Evolutionary conservation across 1,139 yeast genomes (phyloP).

Genomic region (Hyphopichia buzzinii): DNA sequence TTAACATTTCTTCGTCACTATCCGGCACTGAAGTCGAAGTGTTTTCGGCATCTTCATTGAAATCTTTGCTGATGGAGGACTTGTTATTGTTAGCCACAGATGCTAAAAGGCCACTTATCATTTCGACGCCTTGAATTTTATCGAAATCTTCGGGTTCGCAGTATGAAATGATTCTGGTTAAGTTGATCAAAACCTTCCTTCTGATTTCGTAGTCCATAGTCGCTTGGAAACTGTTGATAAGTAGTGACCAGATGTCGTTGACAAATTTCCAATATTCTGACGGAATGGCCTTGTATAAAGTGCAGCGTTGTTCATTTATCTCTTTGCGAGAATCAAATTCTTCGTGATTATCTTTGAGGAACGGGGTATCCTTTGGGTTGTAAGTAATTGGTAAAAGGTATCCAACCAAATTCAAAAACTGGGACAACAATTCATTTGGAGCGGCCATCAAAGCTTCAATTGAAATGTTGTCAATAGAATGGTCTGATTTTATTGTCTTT

Average conservation of each 20-base stretch:
- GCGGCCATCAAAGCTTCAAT: slow-evolving; percentile 74
- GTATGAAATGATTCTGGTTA: slow-evolving; percentile 52
- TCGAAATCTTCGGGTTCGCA: slow-evolving; percentile 15
- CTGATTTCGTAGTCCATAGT: slow-evolving; percentile 71
- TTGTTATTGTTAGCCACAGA: slow-evolving; percentile 68
- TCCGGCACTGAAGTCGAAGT: background rate
- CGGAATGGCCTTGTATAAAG: slow-evolving; percentile 20
- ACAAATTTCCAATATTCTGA: slow-evolving; percentile 43
- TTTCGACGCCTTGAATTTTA: slow-evolving; percentile 21
- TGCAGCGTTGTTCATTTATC: slow-evolving; percentile 29
- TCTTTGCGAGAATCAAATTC: slow-evolving; percentile 22
- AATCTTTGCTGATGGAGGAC: slow-evolving; percentile 19
- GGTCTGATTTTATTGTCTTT: slow-evolving; percentile 9
- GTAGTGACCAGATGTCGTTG: slow-evolving; percentile 52
- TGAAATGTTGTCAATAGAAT: slow-evolving; percentile 30
- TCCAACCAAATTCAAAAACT: slow-evolving; percentile 56
- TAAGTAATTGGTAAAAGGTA: slow-evolving; percentile 53
- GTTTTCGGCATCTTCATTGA: background rate
- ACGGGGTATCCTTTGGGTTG: slow-evolving; percentile 29
- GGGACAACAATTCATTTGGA: slow-evolving; percentile 62
- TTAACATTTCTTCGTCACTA: slow-evolving; percentile 13
- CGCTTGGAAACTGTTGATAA: slow-evolving; percentile 71
- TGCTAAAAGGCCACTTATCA: slow-evolving; percentile 53
- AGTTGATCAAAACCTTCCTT: slow-evolving; percentile 53
- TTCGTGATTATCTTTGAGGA: slow-evolving; percentile 23